Base-by-base conservation (phyloP, 768 basidiomycete genomes). In the Phanerodontia chrysosporium region DNA sequence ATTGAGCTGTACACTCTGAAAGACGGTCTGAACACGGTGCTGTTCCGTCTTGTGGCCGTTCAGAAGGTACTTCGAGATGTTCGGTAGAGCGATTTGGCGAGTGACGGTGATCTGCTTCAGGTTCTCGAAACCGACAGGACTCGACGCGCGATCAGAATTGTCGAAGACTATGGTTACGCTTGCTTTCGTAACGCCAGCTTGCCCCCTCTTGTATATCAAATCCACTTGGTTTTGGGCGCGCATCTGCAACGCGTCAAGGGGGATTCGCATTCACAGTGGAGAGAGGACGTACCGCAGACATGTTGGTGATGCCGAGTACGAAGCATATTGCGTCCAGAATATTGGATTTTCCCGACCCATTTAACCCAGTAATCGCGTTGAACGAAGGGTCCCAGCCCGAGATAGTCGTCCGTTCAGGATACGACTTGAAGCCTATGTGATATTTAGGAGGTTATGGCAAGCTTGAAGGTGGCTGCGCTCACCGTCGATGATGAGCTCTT, bases 281-380 rank as follows among this genome's bases (percentile, higher is more conserved):
- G 4, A n/a, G 3, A 4, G 5, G 0, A 63, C 83, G 56, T 62
- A 92, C 95, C 62, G 88, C 86, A n/a, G 89, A 78, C 89, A 98
- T 92, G 72, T 98, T 98, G 1, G 95, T 98, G 64, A 98, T 92
- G 16, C 97, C 97, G 21, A 99, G 81, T 16, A 98, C 97, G 71
- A 99, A 99, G 74, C 95, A 97, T 74, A 98, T 98, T 59, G 97
- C 95, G 78, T 99, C 97, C 62, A 99, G 85, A 67, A 99, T 98
- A 76, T 99, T 99, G 59, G 95, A 97, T 78, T 99, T 98, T 66
- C 96, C 96, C 0, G 94, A 96, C 2, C 93, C 94, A 77, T 94
- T 94, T 64, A 92, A 83, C 48, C 95, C 95, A 4, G 94, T 97
- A 74, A 99, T 98, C 4, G 97, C 97, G 71, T 98, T 98, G 83